Percentiles rank a stretch among this genome's conserved stretches.
phyloP scores from a whole-genome alignment of 129 eudicot species.

The Flaveria trinervia region DNA sequence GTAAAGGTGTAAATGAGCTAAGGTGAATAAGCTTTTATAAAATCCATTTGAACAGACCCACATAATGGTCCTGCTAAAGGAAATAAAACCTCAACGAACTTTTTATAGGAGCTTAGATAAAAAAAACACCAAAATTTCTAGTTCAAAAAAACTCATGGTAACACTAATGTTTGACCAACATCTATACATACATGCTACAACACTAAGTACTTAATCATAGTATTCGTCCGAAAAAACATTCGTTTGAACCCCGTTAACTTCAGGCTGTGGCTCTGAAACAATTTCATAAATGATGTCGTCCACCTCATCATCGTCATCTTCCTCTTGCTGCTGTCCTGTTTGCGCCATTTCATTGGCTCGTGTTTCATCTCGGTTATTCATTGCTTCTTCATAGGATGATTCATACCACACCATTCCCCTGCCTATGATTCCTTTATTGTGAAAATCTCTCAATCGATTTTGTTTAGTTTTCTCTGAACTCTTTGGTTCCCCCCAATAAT shows the following conservation, averaged over 20 bases:
- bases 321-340: constrained; percentile 35
- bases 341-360: constrained; percentile 47
- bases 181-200: constrained; percentile 29
- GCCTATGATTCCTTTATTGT: constrained; percentile 85
- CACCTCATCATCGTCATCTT: constrained; percentile 43
- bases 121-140: background rate
- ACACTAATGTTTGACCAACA: constrained; percentile 14
- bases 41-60: no score
- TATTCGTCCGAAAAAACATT: constrained; percentile 40
- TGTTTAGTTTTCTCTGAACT: constrained; percentile 84
- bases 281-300: constrained; percentile 38
- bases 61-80: background rate
- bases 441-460: constrained; percentile 69
- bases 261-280: constrained; percentile 42
- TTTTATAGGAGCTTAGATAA: background rate
- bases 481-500: constrained; percentile 98
- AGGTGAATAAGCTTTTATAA: no score
- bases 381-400: constrained; percentile 82
- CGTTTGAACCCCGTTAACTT: constrained; percentile 43
- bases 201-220: constrained; percentile 19
- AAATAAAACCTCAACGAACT: background rate
- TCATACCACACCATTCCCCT: constrained; percentile 80
- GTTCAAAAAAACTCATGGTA: constrained; percentile 32
- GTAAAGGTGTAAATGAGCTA: no score
- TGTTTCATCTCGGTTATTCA: constrained; percentile 48